Conservation (phyloP, 768 basidiomycete species). For the Melanogaster broomeanus region DNA sequence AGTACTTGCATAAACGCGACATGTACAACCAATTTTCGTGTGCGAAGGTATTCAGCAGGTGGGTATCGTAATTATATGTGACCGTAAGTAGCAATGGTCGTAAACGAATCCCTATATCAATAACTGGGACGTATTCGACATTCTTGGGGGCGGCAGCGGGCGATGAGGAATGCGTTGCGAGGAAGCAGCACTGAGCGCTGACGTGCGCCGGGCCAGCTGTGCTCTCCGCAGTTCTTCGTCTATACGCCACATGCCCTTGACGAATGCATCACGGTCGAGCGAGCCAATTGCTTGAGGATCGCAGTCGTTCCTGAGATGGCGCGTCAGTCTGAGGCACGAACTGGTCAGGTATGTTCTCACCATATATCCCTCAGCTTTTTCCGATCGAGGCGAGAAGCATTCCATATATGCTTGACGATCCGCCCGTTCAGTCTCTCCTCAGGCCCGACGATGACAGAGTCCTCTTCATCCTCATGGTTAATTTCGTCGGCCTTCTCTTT, state of each 20-base stretch:
- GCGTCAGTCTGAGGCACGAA: not conserved
- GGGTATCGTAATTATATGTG: conserved; percentile 12
- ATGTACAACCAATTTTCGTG: not conserved
- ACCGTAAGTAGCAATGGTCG: not conserved
- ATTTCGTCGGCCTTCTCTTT: conserved; percentile 15
- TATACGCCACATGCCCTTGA: conserved; percentile 83
- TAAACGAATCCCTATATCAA: conserved; percentile 9
- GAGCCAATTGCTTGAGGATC: conserved; percentile 55
- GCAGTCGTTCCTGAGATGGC: conserved; percentile 61
- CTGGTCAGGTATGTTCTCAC: conserved; percentile 39
- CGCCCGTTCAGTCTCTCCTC: conserved; percentile 57
- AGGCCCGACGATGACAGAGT: conserved; percentile 24
- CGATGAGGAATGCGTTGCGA: conserved; percentile 37
- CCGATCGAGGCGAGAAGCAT: conserved; percentile 54
- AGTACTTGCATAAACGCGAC: conserved; percentile 4
- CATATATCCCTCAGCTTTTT: conserved; percentile 63
- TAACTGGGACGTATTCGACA: conserved; percentile 7
- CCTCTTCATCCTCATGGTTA: conserved; percentile 31
- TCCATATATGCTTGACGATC: conserved; percentile 65
- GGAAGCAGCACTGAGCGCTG: conserved; percentile 33
- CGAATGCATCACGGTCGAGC: conserved; percentile 67
- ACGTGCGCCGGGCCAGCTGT: conserved; percentile 39
- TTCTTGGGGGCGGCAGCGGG: conserved; percentile 24
- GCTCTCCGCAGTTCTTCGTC: conserved; percentile 78
- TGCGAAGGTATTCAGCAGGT: conserved; percentile 19